These are phyloP conservation scores for Mycena sanguinolenta DNA, from an alignment of 768 basidiomycete species.

Conservation along the genomic window DNA sequence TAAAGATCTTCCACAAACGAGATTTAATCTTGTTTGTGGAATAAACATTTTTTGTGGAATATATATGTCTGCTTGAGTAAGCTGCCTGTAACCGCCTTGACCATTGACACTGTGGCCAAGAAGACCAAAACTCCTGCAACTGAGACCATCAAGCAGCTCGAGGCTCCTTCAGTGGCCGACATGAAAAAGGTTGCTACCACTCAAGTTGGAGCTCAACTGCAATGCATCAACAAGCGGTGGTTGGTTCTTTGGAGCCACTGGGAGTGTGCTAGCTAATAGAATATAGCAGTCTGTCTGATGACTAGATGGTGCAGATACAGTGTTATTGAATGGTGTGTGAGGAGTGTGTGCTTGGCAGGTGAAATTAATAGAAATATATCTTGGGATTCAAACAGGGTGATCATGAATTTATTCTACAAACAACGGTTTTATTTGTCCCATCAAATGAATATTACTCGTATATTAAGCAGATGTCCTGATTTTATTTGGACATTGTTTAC, in stretches of 20 bases:
- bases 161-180: neutral
- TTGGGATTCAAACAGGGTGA: neutral
- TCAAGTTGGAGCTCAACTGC: neutral
- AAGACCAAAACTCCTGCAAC: neutral
- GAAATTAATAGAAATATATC: neutral
- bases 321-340: neutral
- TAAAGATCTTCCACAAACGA: no score
- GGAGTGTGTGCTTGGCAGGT: neutral
- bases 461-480: no score
- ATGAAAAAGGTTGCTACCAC: neutral
- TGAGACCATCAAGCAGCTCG: neutral
- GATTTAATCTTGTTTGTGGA: no score
- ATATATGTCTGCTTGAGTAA: neutral
- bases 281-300: neutral
- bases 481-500: no score
- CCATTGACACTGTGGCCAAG: neutral
- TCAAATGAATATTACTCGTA: no score
- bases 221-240: neutral
- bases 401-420: slow-evolving; percentile 1
- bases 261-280: neutral
- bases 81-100: neutral
- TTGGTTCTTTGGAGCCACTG: neutral
- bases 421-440: neutral
- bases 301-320: slow-evolving; percentile 1
- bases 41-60: no score